Conservation (phyloP, 192 early-diverging fungal genomes). For the Diversispora epigaea region DNA sequence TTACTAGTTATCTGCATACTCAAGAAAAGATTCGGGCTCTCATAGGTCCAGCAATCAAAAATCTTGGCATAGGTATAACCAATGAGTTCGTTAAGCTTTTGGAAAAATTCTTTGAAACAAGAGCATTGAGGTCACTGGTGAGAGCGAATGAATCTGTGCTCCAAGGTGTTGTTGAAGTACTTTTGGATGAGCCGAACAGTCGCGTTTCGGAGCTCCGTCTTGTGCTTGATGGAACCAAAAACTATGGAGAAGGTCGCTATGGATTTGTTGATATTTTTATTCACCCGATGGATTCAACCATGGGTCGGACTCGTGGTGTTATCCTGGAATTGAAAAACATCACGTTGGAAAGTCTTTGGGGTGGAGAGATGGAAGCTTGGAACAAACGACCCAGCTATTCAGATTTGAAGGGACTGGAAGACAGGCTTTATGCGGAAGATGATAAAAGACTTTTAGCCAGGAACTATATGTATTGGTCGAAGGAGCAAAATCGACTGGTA, state of each 20-base stretch:
- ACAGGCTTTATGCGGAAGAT: conserved; percentile 29
- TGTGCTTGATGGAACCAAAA: conserved; percentile 39
- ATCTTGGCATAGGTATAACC: conserved; percentile 33
- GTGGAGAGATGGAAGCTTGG: conserved; percentile 28
- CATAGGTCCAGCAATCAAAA: conserved; percentile 38
- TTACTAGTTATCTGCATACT: conserved; percentile 33
- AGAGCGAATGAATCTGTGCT: conserved; percentile 36
- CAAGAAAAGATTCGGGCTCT: conserved; percentile 37
- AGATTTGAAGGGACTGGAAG: conserved; percentile 33
- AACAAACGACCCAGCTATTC: conserved; percentile 19
- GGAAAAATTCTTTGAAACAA: conserved; percentile 34
- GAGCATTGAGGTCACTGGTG: conserved; percentile 31
- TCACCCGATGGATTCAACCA: conserved; percentile 19
- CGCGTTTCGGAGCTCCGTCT: conserved; percentile 40
- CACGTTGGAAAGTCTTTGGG: conserved; percentile 37
- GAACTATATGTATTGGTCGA: conserved; percentile 40
- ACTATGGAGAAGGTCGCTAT: conserved; percentile 34
- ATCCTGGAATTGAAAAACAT: conserved; percentile 39
- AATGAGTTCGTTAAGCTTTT: conserved; percentile 35
- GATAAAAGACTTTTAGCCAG: conserved; percentile 31
- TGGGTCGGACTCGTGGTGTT: conserved; percentile 26
- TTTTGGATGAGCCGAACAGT: conserved; percentile 34
- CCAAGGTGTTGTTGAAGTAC: conserved; percentile 38
- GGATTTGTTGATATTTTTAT: conserved; percentile 38
- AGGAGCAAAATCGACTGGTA: conserved; percentile 29